Conservation (phyloP, 345 rosid genomes). For the Salix udensis region DNA sequence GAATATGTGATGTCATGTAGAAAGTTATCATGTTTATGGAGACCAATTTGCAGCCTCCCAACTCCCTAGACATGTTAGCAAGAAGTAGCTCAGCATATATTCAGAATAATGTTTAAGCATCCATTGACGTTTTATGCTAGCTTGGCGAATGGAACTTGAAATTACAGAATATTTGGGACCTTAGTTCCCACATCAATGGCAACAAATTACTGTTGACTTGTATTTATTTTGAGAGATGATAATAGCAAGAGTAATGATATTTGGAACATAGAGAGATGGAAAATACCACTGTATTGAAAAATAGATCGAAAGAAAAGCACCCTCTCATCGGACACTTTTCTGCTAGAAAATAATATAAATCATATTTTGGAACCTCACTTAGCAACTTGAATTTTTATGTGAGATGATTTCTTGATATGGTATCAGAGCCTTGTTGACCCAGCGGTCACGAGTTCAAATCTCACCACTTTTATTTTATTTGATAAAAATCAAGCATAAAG, state of each 20-base stretch:
- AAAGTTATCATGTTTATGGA: neutral
- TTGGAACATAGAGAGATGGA: neutral
- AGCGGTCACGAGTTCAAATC: too few species aligned
- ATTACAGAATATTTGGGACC: neutral
- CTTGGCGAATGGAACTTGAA: neutral
- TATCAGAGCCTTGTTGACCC: too few species aligned
- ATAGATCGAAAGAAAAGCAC: constrained; percentile 34
- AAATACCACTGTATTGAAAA: neutral
- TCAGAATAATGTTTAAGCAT: neutral
- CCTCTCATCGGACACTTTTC: constrained; percentile 14
- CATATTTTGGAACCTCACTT: too few species aligned
- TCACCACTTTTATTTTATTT: too few species aligned
- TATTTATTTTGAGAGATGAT: constrained; percentile 1
- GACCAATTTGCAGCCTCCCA: neutral
- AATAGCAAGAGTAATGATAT: neutral
- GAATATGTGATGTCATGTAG: too few species aligned
- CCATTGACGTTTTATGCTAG: neutral
- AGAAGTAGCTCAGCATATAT: neutral
- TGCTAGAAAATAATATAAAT: too few species aligned
- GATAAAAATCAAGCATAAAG: too few species aligned
- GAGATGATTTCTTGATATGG: too few species aligned
- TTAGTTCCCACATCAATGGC: constrained; percentile 6
- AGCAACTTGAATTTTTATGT: too few species aligned
- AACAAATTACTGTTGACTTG: neutral
- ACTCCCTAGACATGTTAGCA: neutral